Evolutionary conservation across 2,329 filamentous ascomycete species (phyloP).

Genomic region (Aureobasidium subglaciale): DNA sequence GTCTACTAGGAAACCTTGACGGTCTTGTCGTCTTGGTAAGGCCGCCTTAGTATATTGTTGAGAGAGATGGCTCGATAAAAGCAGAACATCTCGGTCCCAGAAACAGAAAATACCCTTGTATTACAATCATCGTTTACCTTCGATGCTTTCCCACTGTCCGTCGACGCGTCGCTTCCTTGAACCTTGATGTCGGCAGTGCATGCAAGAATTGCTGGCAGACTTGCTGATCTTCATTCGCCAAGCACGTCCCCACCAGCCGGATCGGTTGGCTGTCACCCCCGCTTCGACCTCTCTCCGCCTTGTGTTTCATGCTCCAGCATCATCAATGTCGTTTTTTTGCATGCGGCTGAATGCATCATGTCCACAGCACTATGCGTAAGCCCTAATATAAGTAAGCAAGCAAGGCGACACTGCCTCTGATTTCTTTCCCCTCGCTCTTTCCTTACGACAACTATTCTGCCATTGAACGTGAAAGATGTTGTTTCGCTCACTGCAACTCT

Average conservation of each 20-base stretch:
- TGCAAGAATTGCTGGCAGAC: background rate
- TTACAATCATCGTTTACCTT: background rate
- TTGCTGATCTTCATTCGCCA: slow-evolving; percentile 9
- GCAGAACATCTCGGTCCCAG: background rate
- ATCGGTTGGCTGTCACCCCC: slow-evolving; percentile 6
- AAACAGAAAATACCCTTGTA: background rate
- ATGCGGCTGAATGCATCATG: slow-evolving; percentile 8
- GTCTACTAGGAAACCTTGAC: background rate
- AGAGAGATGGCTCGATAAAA: background rate
- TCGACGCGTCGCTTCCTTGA: background rate
- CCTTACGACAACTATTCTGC: background rate
- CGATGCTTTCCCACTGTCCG: background rate
- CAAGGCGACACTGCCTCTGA: background rate
- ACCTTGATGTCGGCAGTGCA: background rate
- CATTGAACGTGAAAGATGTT: background rate
- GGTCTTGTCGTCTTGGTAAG: background rate
- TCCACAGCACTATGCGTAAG: background rate
- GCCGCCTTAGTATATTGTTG: background rate
- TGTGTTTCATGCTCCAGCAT: background rate
- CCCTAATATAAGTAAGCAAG: slow-evolving; percentile 1
- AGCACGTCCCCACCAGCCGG: slow-evolving; percentile 4
- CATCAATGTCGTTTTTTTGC: background rate
- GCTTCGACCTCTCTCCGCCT: slow-evolving; percentile 5
- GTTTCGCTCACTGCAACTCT: slow-evolving; percentile 2
- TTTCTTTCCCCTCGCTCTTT: too few relatives aligned